Base-by-base conservation (phyloP, 345 rosid species). In the Zanthoxylum bungeanum region DNA sequence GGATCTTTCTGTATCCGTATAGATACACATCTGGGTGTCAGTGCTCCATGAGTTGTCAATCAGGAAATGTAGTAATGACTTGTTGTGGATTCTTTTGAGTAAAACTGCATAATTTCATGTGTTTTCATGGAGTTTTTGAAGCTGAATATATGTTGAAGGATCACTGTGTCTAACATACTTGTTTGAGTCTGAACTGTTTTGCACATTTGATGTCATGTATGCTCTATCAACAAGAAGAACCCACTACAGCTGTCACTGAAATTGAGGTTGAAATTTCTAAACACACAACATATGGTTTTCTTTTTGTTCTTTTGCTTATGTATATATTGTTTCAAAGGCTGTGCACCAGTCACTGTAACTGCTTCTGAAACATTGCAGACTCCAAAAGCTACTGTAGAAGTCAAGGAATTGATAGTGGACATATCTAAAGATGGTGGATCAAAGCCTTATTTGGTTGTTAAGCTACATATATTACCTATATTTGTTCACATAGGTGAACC, bases 361-460 rank as follows among this genome's bases (percentile, higher is more conserved):
- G 30, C 40, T 44, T 56, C 56, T 75, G 74, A 74, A 76, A 75
- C 75, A 52, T 68, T 84, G 87, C 91, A 95, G 99, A 86, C 86
- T 28, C 76, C 85, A 64, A 88, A 86, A 83, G 88, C 86, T 56
- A 73, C 78, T 28, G 37, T 82, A 42, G 99, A 92, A 73, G 77
- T 91, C 76, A 91, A 92, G 85, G 98, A 91, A 69, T 74, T 95
- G 75, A 78, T 67, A 62, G 76, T 92, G 70, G 96, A 92, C 77
- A 86, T 92, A 76, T 88, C 84, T 40, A 94, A 88, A 74, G 97
- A 87, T 75, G 94, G 86, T 74, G 90, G 96, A 68, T 80, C 98
- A 60, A 88, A 81, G 76, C 81, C 89, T 51, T 83, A 80, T 80
- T 76, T 95, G 33, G 74, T 86, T 69, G 88, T 92, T 69, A 88